A percentile compares a stretch with the other conserved stretches of the same genome.
phyloP scores from a whole-genome alignment of 1,284 basidiomycete genomes.

The Psilocybe mexicana region DNA sequence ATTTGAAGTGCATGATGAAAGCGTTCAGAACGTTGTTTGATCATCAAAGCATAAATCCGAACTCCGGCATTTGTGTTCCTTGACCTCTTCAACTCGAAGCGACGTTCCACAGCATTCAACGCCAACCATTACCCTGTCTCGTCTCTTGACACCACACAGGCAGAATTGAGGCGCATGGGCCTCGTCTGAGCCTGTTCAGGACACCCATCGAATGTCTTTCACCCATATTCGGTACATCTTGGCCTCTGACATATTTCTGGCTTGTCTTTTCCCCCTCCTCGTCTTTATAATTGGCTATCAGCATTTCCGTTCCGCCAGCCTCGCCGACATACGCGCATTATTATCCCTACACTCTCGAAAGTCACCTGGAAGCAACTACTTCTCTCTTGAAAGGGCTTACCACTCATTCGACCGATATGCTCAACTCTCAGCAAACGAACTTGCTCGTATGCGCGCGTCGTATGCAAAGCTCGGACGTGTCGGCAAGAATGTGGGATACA shows the following conservation, averaged over 20 bases:
- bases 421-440: slow-evolving; percentile 37
- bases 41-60: too few relatives aligned
- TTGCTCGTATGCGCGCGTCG: slow-evolving; percentile 35
- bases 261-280: slow-evolving; percentile 36
- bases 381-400: slow-evolving; percentile 41
- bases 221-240: slow-evolving; percentile 20
- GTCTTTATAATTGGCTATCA: slow-evolving; percentile 31
- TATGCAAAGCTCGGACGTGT: slow-evolving; percentile 39
- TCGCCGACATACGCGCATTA: slow-evolving; percentile 28
- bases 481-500: slow-evolving; percentile 50
- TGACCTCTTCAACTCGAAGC: too few relatives aligned
- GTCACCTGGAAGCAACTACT: slow-evolving; percentile 19
- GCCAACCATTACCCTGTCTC: too few relatives aligned
- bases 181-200: neutral
- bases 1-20: too few relatives aligned
- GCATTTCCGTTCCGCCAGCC: slow-evolving; percentile 22
- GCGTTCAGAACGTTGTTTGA: too few relatives aligned
- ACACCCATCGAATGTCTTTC: slow-evolving; percentile 11
- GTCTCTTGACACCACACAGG: neutral
- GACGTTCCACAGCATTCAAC: neutral
- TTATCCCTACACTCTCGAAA: slow-evolving; percentile 20
- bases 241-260: slow-evolving; percentile 36
- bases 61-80: too few relatives aligned
- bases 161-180: neutral
- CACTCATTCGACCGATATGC: slow-evolving; percentile 38